Base-by-base conservation (phyloP, 805 yeast species). In the Teunomyces barrocoloradensis region DNA sequence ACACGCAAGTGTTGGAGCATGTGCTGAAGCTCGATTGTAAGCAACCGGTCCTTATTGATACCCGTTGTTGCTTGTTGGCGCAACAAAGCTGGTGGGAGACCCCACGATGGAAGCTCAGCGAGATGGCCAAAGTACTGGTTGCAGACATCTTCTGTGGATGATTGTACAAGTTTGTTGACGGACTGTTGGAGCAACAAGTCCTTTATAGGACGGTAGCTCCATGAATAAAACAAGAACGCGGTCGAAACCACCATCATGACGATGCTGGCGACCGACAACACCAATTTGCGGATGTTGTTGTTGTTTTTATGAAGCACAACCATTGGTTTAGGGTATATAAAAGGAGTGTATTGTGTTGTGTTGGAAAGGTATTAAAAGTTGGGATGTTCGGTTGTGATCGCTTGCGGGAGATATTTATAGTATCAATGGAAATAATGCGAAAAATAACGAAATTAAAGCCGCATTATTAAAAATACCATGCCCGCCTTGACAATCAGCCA, bases 231-330 rank as follows among this genome's bases (percentile, higher is more conserved):
- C 11, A 27, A 21, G 18, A n/a, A 37, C 5, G 17, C 29, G 29
- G 29, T 6, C 11, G 40, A 37, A 23, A 37, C 9, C 15, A 37
- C 18, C 28, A 23, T 7, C 17, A 21, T 6, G 11, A 21, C 12
- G 9, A 13, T n/a, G 11, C 15, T 20, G 15, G 40, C 15, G 5
- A 23, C 17, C 28, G 25, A 11, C n/a, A 23, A 17, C 18, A 6
- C 29, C 29, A 23, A 2, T 6, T 12, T 37, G 7, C 25, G 25
- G 28, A 37, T 9, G 12, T 9, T 15, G 5, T 9, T 6, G 29
- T 15, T 37, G 29, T 37, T 37, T 37, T 37, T 37, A 27, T n/a
- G 13, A 13, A 35, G 38, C n/a, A 35, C 38, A 20, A 38, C 42
- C 23, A 42, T 33, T 2, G 17, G 13, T 15, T 15, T 18, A 18